Conservation (phyloP, 2,329 filamentous ascomycete genomes). For the Neofusicoccum ribis region DNA sequence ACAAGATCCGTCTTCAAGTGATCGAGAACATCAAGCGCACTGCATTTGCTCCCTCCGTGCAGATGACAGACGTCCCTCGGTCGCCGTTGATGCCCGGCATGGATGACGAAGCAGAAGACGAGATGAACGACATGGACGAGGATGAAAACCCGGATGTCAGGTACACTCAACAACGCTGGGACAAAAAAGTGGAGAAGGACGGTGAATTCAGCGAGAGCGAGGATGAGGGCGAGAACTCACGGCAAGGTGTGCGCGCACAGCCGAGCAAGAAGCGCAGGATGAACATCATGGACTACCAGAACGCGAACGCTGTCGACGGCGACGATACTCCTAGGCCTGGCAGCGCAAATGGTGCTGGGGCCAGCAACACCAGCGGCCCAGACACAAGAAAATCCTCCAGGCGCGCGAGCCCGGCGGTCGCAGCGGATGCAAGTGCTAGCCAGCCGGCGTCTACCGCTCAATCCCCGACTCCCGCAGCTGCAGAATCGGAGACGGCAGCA, state of each 20-base stretch:
- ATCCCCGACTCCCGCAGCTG: neutral
- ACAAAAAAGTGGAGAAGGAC: slow-evolving; percentile 72
- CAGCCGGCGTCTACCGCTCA: neutral
- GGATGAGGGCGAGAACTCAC: slow-evolving; percentile 85
- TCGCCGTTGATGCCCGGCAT: slow-evolving; percentile 57
- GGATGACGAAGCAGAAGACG: slow-evolving; percentile 66
- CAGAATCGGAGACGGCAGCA: neutral
- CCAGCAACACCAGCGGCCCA: slow-evolving; percentile 32
- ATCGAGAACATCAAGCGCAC: slow-evolving; percentile 67
- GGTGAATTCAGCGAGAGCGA: slow-evolving; percentile 76
- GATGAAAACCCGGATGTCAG: slow-evolving; percentile 84
- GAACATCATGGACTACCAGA: slow-evolving; percentile 63
- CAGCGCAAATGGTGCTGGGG: slow-evolving; percentile 27
- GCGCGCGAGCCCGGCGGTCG: slow-evolving; percentile 19
- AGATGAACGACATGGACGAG: slow-evolving; percentile 70
- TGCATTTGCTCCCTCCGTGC: slow-evolving; percentile 62
- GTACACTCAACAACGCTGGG: slow-evolving; percentile 78
- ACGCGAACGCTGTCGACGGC: slow-evolving; percentile 48
- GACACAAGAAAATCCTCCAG: slow-evolving; percentile 32
- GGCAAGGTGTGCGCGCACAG: slow-evolving; percentile 65
- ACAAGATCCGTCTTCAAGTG: slow-evolving; percentile 66
- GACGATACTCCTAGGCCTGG: slow-evolving; percentile 27
- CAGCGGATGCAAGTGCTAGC: neutral
- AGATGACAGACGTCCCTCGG: slow-evolving; percentile 64
- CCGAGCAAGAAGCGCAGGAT: slow-evolving; percentile 50